Evolutionary conservation across 768 basidiomycete genomes (phyloP), one percentile per base, ranked within the genome.

Genomic region (Suillus ampliporus): DNA sequence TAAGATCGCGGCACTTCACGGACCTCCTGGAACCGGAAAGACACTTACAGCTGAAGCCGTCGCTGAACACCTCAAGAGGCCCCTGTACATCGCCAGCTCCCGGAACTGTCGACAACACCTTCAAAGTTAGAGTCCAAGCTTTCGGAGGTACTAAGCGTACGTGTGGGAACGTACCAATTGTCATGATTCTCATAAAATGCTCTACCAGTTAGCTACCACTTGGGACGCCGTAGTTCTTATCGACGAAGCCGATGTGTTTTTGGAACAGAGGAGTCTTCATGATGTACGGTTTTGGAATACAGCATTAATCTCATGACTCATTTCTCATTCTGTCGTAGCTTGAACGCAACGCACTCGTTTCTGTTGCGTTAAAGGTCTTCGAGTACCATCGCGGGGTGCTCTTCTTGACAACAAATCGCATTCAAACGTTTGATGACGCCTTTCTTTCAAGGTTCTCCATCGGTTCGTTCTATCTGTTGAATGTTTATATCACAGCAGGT

Each of bases 401-500:
- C 51, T 86, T 86, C 78, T 76, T 86, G 38, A 86, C 85, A 38
- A 85, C 84, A 21, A 86, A 56, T 56, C 53, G 54, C 1, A 14
- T 56, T 28, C 38, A 56, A 56, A 40, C 38, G 19, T 87, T 89
- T 73, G 88, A 89, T 68, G 85, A 86, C 64, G 88, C 88, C 10
- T 89, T 88, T 82, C 81, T 88, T 57, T 87, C 86, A 17, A 84
- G 87, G 60, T 86, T 87, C 67, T 87, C 87, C 70, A 85, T 89
- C 64, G 86, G 68, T 70, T 21, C 15, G 64, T 61, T 40, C 41
- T 21, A 17, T 15, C 17, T 53, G 10, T 47, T 23, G n/a, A n/a
- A n/a, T n/a, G n/a, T n/a, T n/a, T 26, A 44, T 50, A 10, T 17
- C 40, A 56, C 15, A 15, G 2, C 28, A 40, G 10, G 5, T 54